Percentiles rank a stretch among this genome's conserved stretches.
phyloP scores from a whole-genome alignment of 148 eudicot species.

The Cornus kousa region DNA sequence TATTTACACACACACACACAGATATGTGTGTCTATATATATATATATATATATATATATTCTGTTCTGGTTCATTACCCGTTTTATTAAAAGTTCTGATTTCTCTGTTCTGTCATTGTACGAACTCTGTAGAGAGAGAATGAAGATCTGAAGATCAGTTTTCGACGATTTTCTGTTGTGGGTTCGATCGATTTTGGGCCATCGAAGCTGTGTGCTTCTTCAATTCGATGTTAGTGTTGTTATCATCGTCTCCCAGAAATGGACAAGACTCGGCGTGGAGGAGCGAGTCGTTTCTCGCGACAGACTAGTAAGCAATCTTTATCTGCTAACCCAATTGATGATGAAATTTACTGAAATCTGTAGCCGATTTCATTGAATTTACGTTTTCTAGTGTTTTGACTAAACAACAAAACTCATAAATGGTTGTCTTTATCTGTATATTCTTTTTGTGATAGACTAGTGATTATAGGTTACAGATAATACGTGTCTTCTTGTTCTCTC shows the following conservation, averaged over 20 bases:
- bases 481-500: background rate
- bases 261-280: conserved; percentile 17
- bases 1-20: too few species aligned
- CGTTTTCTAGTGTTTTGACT: conserved; percentile 12
- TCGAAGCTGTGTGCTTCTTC: background rate
- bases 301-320: conserved; percentile 1
- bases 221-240: background rate
- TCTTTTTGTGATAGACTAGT: conserved; percentile 9
- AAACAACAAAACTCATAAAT: conserved; percentile 24
- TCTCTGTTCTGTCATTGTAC: background rate
- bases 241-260: conserved; percentile 12
- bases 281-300: conserved; percentile 15
- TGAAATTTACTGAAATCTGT: background rate
- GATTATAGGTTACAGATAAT: background rate
- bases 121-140: conserved; percentile 2
- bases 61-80: background rate
- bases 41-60: background rate
- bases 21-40: too few species aligned
- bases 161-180: background rate
- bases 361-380: background rate
- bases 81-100: conserved; percentile 5
- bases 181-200: conserved; percentile 11
- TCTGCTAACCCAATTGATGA: conserved; percentile 7
- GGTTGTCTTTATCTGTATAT: conserved; percentile 23
- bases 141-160: conserved; percentile 7